Evolutionary conservation across 2,329 filamentous ascomycete species (phyloP).

Genomic region (Cladosporium austrohemisphaericum): DNA sequence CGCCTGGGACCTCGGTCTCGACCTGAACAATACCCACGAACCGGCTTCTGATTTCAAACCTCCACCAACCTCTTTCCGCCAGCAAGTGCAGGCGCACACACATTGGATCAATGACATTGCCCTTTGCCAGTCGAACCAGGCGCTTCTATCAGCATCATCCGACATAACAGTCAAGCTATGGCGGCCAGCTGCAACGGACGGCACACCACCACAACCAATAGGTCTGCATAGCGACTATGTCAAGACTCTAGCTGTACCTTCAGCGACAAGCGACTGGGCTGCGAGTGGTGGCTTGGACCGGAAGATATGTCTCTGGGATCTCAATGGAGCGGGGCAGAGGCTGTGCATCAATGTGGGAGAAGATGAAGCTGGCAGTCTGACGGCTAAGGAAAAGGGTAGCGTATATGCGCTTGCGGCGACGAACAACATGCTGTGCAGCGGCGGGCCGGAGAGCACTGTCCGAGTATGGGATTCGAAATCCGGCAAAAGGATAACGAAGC

Average conservation of each 20-base stretch:
- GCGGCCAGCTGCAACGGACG: conserved; percentile 66
- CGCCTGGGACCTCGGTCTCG: conserved; percentile 84
- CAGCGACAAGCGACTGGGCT: conserved; percentile 72
- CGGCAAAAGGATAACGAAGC: conserved; percentile 88
- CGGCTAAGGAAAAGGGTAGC: conserved; percentile 78
- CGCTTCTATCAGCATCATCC: conserved; percentile 86
- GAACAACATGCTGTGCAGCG: conserved; percentile 78
- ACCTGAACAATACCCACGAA: conserved; percentile 47
- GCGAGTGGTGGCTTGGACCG: conserved; percentile 91
- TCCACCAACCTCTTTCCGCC: conserved; percentile 52
- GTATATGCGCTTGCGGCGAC: conserved; percentile 85
- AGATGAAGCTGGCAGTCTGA: conserved; percentile 69
- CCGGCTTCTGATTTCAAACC: conserved; percentile 34
- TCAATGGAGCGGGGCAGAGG: conserved; percentile 80
- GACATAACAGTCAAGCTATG: conserved; percentile 90
- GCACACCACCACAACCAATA: conserved; percentile 70
- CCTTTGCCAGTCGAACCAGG: conserved; percentile 71
- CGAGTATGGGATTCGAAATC: conserved; percentile 87
- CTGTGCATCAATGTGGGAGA: conserved; percentile 81
- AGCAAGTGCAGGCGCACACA: conserved; percentile 76
- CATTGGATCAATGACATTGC: conserved; percentile 96
- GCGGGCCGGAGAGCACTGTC: conserved; percentile 89
- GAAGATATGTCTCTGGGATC: conserved; percentile 89
- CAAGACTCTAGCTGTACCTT: conserved; percentile 83
- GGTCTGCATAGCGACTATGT: conserved; percentile 95